Evolutionary conservation across 768 basidiomycete species (phyloP), one percentile per base, ranked within the genome.

Genomic region (Tricholoma terreum): DNA sequence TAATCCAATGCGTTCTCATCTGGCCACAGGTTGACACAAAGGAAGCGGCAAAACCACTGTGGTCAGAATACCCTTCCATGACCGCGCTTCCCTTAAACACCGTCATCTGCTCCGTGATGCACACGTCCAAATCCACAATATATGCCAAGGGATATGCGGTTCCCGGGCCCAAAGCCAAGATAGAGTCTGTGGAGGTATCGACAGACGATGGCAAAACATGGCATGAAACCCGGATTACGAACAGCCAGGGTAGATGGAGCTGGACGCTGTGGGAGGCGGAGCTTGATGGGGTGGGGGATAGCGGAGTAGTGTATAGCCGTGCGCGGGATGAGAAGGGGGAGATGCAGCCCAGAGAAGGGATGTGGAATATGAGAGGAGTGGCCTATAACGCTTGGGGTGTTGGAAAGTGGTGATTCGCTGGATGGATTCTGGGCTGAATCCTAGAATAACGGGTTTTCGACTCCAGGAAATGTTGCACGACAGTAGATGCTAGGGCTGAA

Each of bases 351-450:
- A 69, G 71, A 36, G 76, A 80, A 5, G 77, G 76, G 2, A 61
- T 67, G 12, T 90, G 88, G 88, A 90, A 88, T 65, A 63, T 89
- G 63, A 72, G 87, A 42, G 87, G 88, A 1, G 84, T 89, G 6
- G 85, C 77, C 7, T 83, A 71, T 61, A 78, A 80, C 66, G 79
- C 73, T 11, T 83, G 81, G 81, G 80, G 81, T 17, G 65, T 73
- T 54, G 71, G 65, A 19, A 67, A 60, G 12, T 80, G 76, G 77
- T 74, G 61, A 68, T 60, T 15, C 11, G 6, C 1, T 6, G 12
- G n/a, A 24, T 52, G 49, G 33, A 30, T 5, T 36, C 7, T 15
- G 15, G 33, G 6, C 35, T 36, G 34, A 22, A 22, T 7, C 35
- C 36, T 52, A n/a, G n/a, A n/a, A n/a, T n/a, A n/a, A n/a, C n/a